Conservation (phyloP, 768 basidiomycete genomes). For the Gloeophyllum trabeum region DNA sequence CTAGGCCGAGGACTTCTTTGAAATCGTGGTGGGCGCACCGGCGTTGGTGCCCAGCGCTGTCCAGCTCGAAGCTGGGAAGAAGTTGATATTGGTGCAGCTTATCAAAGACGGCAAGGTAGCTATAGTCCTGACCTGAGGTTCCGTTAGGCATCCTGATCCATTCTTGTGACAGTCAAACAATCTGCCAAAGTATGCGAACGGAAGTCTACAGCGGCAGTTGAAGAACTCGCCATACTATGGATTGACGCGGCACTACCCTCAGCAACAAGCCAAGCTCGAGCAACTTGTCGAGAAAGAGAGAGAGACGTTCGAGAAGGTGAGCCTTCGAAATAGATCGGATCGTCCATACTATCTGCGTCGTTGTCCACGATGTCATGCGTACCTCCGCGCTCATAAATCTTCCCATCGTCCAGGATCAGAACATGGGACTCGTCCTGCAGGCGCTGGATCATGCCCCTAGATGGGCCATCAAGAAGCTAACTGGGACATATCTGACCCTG, state of each 20-base stretch:
- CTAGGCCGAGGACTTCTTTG: conserved; percentile 1
- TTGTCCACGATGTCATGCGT: background rate
- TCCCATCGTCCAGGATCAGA: conserved; percentile 44
- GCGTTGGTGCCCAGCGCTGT: conserved; percentile 49
- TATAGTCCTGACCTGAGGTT: too few relatives aligned
- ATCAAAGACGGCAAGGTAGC: conserved; percentile 64
- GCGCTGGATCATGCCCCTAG: conserved; percentile 61
- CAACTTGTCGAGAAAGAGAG: conserved; percentile 44
- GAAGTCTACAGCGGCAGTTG: conserved; percentile 42
- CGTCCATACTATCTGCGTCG: too few relatives aligned
- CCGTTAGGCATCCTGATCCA: background rate
- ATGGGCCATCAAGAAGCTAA: conserved; percentile 73
- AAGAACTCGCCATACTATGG: conserved; percentile 56
- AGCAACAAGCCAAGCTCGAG: conserved; percentile 31
- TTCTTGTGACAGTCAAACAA: conserved; percentile 22
- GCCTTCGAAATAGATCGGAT: too few relatives aligned
- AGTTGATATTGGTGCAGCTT: conserved; percentile 67
- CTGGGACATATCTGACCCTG: conserved; percentile 73
- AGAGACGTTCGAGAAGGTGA: conserved; percentile 39
- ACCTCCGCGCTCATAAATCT: background rate
- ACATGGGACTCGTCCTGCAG: conserved; percentile 55
- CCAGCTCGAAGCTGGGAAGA: conserved; percentile 83
- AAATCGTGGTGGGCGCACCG: conserved; percentile 23
- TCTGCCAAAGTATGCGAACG: conserved; percentile 68
- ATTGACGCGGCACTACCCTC: conserved; percentile 59